A percentile compares a stretch with the other conserved stretches of the same genome.
Conservation (phyloP, 345 rosid genomes). For the Psidium guajava region DNA sequence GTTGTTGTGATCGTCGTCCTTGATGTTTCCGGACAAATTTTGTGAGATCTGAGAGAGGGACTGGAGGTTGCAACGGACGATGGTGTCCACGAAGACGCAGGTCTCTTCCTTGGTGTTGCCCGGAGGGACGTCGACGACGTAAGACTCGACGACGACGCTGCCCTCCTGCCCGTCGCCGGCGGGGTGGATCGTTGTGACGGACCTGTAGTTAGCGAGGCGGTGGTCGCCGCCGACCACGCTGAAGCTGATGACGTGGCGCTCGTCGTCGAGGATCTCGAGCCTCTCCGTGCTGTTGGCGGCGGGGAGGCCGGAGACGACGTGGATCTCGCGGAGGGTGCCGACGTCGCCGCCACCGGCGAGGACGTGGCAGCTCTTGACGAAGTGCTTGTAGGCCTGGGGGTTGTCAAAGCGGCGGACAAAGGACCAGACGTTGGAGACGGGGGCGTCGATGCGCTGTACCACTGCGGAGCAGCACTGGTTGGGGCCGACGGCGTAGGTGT, state of each 20-base stretch:
- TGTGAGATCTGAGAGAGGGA: slow-evolving; percentile 61
- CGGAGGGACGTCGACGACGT: slow-evolving; percentile 75
- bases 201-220: slow-evolving; percentile 42
- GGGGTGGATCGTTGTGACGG: slow-evolving; percentile 43
- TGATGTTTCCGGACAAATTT: slow-evolving; percentile 17
- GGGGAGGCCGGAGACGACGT: slow-evolving; percentile 48
- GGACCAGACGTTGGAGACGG: slow-evolving; percentile 45
- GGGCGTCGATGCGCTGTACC: slow-evolving; percentile 40
- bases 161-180: slow-evolving; percentile 19
- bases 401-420: slow-evolving; percentile 49
- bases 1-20: neutral
- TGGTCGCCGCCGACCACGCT: slow-evolving; percentile 55
- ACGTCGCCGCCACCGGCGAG: slow-evolving; percentile 36
- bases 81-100: slow-evolving; percentile 57
- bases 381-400: slow-evolving; percentile 52
- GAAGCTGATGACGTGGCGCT: slow-evolving; percentile 42
- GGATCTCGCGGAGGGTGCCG: slow-evolving; percentile 38
- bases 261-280: slow-evolving; percentile 52
- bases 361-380: slow-evolving; percentile 44
- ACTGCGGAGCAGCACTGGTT: slow-evolving; percentile 47
- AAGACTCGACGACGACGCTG: slow-evolving; percentile 81
- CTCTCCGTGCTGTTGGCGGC: slow-evolving; percentile 41
- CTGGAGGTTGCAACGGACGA: slow-evolving; percentile 73
- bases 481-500: slow-evolving; percentile 25
- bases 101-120: slow-evolving; percentile 84